Evolutionary conservation across 129 eudicot genomes (phyloP).

Genomic region (Artemisia annua): DNA sequence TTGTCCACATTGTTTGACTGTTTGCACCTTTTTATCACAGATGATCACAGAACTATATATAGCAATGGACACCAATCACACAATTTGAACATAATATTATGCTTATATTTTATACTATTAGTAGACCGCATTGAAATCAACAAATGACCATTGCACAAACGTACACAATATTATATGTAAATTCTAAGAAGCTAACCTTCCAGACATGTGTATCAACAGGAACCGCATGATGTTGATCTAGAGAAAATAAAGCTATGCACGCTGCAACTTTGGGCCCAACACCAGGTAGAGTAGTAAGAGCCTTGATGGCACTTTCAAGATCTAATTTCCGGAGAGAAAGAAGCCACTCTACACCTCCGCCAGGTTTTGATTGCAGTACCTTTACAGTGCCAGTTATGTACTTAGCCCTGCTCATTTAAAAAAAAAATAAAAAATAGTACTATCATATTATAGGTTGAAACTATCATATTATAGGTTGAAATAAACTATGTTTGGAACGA

Average conservation of each 20-base stretch:
- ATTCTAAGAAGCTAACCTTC: constrained; percentile 56
- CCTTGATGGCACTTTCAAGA: no score
- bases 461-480: background rate
- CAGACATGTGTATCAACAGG: constrained; percentile 99
- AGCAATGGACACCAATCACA: constrained; percentile 8
- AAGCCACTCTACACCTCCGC: no score
- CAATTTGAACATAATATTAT: background rate
- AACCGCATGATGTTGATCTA: constrained; percentile 94
- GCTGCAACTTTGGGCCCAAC: no score
- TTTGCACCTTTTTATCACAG: no score
- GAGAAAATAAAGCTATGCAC: constrained; percentile 40
- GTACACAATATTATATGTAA: constrained; percentile 4
- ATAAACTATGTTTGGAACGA: background rate
- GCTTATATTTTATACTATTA: background rate
- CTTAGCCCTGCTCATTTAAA: constrained; percentile 69
- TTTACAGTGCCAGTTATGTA: constrained; percentile 55
- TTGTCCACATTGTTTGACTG: no score
- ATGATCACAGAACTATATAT: constrained; percentile 10
- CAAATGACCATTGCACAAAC: background rate
- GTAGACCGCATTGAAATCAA: background rate
- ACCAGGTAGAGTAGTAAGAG: no score
- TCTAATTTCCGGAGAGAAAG: no score
- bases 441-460: background rate
- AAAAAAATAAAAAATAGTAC: no score
- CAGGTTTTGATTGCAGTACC: no score